phyloP scores from a whole-genome alignment of 1,284 basidiomycete genomes.

The Hortiboletus rubellus region DNA sequence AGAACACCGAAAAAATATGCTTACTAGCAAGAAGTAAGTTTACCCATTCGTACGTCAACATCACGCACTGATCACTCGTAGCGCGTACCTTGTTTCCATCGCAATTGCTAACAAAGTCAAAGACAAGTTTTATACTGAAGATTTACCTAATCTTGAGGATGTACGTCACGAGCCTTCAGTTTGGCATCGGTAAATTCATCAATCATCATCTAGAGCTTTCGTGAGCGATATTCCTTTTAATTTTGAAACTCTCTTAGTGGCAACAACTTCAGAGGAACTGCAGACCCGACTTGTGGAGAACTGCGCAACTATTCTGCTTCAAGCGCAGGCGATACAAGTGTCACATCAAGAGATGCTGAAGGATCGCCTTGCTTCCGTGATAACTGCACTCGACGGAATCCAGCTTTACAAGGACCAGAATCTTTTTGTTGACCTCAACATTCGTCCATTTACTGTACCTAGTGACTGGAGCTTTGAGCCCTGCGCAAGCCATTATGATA shows the following conservation, averaged over 20 bases:
- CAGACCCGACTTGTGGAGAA: conserved; percentile 61
- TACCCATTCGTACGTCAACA: not conserved
- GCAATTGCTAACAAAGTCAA: conserved; percentile 68
- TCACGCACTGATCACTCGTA: conserved; percentile 29
- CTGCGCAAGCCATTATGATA: conserved; percentile 73
- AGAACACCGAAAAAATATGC: conserved; percentile 72
- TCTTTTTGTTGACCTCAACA: conserved; percentile 71
- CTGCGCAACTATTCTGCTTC: conserved; percentile 52
- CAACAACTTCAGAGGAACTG: conserved; percentile 51
- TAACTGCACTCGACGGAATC: conserved; percentile 50
- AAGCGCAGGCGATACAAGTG: conserved; percentile 57
- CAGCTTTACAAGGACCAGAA: conserved; percentile 61
- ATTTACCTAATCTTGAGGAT: conserved; percentile 68
- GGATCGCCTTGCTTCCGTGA: conserved; percentile 45
- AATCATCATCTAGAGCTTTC: conserved; percentile 53
- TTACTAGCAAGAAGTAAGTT: conserved; percentile 75
- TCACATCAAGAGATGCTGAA: conserved; percentile 60
- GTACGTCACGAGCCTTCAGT: conserved; percentile 45
- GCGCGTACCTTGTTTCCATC: conserved; percentile 70
- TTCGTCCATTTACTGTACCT: conserved; percentile 62
- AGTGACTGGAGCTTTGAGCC: conserved; percentile 73
- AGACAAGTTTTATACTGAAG: conserved; percentile 64
- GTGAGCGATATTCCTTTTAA: conserved; percentile 43
- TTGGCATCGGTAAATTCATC: conserved; percentile 7
- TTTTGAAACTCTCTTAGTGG: conserved; percentile 1